Base-by-base conservation (phyloP, 768 basidiomycete species). In the Austroboletus eburneus region DNA sequence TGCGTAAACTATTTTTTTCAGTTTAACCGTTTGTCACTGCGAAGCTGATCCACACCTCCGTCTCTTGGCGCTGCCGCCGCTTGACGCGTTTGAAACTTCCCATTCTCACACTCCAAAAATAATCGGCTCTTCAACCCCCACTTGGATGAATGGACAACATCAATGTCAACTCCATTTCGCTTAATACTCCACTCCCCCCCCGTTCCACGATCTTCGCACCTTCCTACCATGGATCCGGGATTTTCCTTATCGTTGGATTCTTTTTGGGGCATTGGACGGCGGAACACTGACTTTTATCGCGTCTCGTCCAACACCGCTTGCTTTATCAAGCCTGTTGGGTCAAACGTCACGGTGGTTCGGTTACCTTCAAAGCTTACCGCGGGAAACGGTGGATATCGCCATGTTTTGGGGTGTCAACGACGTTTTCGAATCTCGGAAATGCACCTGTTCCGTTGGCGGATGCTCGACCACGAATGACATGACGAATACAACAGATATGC, bases 321-420 rank as follows among this genome's bases (percentile, higher is more conserved):
- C 25, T 41, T 56, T 49, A 45, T 48, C 52, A 51, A 87, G 85
- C 46, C 57, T 80, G 39, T 68, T 61, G 44, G 78, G 76, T 29
- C 36, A 59, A 38, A 43, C 45, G 21, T 87, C 86, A 9, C 69
- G 68, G 35, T 89, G 85, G 83, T 71, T 64, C 53, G 78, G 75
- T 37, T 89, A 88, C 64, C 58, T 89, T 5, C 77, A 83, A 53
- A 80, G 80, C 10, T 69, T 89, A 6, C 81, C 85, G n/a, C 48
- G 57, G 35, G 60, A 63, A 34, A 57, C 61, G 5, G 76, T 83
- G 18, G 77, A 80, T 46, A 70, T 86, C 25, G 81, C 83, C 27
- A 49, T 82, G 17, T 78, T 87, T 52, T 87, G 86, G 87, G 68
- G 60, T 45, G 48, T 52, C 44, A 50, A 57, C 34, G 56, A 62